Evolutionary conservation across 352 stramenopile species (phyloP).

Genomic region (Pythium plurisporium): DNA sequence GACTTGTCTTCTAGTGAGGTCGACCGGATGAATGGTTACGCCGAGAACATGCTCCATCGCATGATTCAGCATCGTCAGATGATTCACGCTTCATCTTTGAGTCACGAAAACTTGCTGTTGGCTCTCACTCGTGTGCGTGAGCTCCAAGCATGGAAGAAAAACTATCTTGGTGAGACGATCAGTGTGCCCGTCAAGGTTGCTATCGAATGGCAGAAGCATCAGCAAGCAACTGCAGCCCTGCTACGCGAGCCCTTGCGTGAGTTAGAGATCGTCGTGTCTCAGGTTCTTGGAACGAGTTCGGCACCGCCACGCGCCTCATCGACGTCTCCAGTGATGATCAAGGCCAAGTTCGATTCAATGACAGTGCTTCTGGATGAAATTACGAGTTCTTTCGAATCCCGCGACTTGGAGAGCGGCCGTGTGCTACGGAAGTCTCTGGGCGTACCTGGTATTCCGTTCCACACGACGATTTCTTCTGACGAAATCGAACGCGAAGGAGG

Average conservation of each 20-base stretch:
- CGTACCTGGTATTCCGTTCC: conserved; percentile 53
- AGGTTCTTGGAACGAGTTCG: conserved; percentile 36
- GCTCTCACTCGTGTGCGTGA: conserved; percentile 34
- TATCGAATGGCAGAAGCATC: conserved; percentile 53
- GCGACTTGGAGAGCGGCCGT: conserved; percentile 20
- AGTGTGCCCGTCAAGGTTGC: conserved; percentile 33
- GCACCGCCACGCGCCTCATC: not conserved
- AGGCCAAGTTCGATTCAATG: conserved; percentile 22
- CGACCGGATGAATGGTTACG: conserved; percentile 85
- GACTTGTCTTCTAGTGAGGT: conserved; percentile 81
- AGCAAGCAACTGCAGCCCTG: conserved; percentile 35
- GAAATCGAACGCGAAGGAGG: conserved; percentile 38
- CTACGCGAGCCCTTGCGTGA: conserved; percentile 56
- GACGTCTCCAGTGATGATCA: conserved; percentile 8
- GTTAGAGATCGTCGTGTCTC: conserved; percentile 53
- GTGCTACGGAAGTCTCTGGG: conserved; percentile 33
- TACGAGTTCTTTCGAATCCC: conserved; percentile 14
- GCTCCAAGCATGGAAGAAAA: conserved; percentile 17
- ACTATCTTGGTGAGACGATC: conserved; percentile 28
- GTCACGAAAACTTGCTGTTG: conserved; percentile 70
- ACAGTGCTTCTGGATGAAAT: conserved; percentile 19
- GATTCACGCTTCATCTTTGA: conserved; percentile 59
- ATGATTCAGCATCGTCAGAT: conserved; percentile 87
- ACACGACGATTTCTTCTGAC: conserved; percentile 39
- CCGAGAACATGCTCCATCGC: conserved; percentile 86